A percentile compares a stretch with the other conserved stretches of the same genome.
Conservation (phyloP, 2,329 filamentous ascomycete species). For the Ophiocordyceps robertsii region DNA sequence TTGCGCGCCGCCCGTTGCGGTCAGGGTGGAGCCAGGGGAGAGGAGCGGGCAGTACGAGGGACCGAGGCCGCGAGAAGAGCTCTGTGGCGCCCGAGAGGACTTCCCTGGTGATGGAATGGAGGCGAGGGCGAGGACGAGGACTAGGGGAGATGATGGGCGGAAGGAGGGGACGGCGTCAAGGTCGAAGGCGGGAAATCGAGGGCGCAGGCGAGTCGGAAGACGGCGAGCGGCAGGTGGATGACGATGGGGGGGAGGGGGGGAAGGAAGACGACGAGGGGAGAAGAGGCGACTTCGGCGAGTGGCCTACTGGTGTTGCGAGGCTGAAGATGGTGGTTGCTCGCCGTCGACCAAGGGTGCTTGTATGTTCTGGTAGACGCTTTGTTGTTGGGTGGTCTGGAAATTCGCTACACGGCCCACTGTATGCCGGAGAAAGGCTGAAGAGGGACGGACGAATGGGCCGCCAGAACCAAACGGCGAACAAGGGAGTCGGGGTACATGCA, state of each 20-base stretch:
- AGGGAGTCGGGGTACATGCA: background rate
- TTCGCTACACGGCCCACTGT: slow-evolving; percentile 5
- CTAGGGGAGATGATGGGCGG: background rate
- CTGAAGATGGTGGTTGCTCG: background rate
- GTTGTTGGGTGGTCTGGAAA: background rate
- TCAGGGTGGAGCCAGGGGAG: background rate
- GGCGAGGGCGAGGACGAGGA: background rate
- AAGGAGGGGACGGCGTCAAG: background rate
- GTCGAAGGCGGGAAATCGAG: background rate
- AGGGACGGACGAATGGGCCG: background rate
- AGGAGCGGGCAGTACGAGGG: background rate
- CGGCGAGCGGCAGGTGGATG: background rate
- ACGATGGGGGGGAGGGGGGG: background rate
- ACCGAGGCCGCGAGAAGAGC: background rate
- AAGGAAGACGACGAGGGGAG: background rate
- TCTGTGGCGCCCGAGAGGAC: background rate
- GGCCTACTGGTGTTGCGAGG: background rate
- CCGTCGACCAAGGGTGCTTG: background rate
- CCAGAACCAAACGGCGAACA: background rate
- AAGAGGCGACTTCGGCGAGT: background rate
- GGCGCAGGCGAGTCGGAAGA: background rate
- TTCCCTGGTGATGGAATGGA: background rate
- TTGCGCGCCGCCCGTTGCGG: background rate
- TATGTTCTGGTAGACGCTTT: slow-evolving; percentile 1
- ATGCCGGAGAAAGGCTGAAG: background rate